Conservation (phyloP, 495 filamentous ascomycete species). For the Rhypophila decipiens region DNA sequence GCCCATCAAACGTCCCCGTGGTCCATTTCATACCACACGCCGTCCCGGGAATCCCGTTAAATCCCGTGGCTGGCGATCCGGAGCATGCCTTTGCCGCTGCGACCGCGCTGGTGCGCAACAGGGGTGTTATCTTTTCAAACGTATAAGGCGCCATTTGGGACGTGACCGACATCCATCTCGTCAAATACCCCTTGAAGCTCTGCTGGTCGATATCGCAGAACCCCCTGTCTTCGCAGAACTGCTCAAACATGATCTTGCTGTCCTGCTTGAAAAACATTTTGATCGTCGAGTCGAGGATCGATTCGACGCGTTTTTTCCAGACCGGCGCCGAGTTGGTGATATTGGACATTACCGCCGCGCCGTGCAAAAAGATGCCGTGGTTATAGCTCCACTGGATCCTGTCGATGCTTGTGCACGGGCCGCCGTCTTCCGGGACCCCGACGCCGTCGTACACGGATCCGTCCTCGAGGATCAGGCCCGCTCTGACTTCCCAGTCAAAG, state of each 20-base stretch:
- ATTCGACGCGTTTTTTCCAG: slow-evolving; percentile 54
- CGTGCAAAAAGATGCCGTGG: slow-evolving; percentile 65
- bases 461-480: slow-evolving; percentile 55
- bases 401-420: slow-evolving; percentile 54
- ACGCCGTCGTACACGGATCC: slow-evolving; percentile 66
- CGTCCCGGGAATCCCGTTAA: slow-evolving; percentile 41
- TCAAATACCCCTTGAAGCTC: slow-evolving; percentile 69
- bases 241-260: slow-evolving; percentile 58
- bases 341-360: slow-evolving; percentile 75
- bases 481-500: slow-evolving; percentile 59
- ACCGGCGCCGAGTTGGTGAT: slow-evolving; percentile 36
- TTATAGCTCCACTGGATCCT: slow-evolving; percentile 72
- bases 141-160: slow-evolving; percentile 62
- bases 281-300: slow-evolving; percentile 46
- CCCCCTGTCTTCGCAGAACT: slow-evolving; percentile 58
- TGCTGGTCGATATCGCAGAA: slow-evolving; percentile 67
- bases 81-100: slow-evolving; percentile 60
- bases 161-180: slow-evolving; percentile 62
- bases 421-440: slow-evolving; percentile 28
- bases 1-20: slow-evolving; percentile 28
- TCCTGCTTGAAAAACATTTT: slow-evolving; percentile 50
- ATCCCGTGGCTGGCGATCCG: slow-evolving; percentile 44
- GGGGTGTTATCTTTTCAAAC: slow-evolving; percentile 46
- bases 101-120: slow-evolving; percentile 49
- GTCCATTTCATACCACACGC: slow-evolving; percentile 51